Percentiles rank a stretch among this genome's conserved stretches.
Evolutionary conservation across 306 rosid species (phyloP).

Genomic region (Fragaria ananassa): DNA sequence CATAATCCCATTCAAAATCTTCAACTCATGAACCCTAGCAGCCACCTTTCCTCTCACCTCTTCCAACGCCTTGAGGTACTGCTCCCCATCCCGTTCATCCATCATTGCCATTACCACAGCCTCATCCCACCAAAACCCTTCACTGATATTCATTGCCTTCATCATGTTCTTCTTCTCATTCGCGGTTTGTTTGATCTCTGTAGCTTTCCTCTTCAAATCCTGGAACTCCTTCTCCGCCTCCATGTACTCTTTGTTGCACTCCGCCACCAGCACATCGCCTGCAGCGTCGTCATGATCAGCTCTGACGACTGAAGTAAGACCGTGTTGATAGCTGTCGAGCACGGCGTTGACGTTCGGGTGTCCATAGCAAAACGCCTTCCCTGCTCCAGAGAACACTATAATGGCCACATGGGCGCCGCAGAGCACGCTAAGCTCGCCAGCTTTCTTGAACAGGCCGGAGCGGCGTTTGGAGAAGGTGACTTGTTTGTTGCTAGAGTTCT

Average conservation of each 20-base stretch:
- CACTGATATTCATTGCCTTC: neutral
- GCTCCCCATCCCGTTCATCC: neutral
- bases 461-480: constrained; percentile 19
- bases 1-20: constrained; percentile 1
- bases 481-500: constrained; percentile 11
- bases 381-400: neutral
- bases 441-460: constrained; percentile 8
- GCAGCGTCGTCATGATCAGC: neutral
- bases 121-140: constrained; percentile 15
- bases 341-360: neutral
- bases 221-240: constrained; percentile 1
- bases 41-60: constrained; percentile 11
- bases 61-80: constrained; percentile 3
- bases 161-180: neutral
- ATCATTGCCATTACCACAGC: neutral
- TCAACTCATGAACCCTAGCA: constrained; percentile 13
- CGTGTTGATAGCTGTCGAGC: neutral
- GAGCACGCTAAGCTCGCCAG: neutral
- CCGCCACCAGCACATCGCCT: neutral
- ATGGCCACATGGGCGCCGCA: constrained; percentile 4
- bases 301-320: neutral
- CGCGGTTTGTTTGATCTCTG: neutral
- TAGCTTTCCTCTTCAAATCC: constrained; percentile 1
- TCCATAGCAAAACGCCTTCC: constrained; percentile 10
- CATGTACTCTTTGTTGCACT: constrained; percentile 15